Evolutionary conservation across 2,329 filamentous ascomycete species (phyloP), one percentile per base, ranked within the genome.

Genomic region (Trichoderma harzianum): DNA sequence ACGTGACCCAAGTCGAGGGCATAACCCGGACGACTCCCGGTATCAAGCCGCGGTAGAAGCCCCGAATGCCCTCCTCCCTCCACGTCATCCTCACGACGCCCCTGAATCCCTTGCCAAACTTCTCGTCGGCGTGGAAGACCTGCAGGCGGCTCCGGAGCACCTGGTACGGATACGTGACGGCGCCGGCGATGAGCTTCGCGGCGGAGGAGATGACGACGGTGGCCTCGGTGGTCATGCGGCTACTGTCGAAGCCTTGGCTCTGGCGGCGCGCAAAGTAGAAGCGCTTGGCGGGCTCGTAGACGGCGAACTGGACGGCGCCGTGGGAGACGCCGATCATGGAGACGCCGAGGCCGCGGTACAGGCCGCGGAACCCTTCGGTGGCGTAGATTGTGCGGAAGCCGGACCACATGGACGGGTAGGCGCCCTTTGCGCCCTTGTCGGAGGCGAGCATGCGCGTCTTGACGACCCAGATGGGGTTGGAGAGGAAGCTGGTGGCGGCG

Each of bases 381-480:
- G 82, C 82, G 77, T 91, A 87, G 24, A 99, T 89, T 58, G 89
- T 87, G 47, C 80, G 81, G 2, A 91, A 88, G 32, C 96, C 96
- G 63, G 90, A 87, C 75, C 86, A 83, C 85, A 98, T 93, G 75
- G 89, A 91, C 18, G 89, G 87, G 82, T 99, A 99, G 1, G 95
- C 96, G 16, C 94, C 94, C 2, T 87, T 88, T 7, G 90, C 87
- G 69, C 88, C 86, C 64, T 89, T 88, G 75, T 96, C 93, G 5
- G 93, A 95, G 34, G 94, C 94, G 28, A 98, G 86, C 94, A 99
- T 98, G 74, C 96, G 92, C 10, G 95, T 98, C 85, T 98, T 98
- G 80, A 99, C 90, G 3, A 99, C 96, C 96, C 96, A 99, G 77
- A 99, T 91, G 3, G 96, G 96, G 80, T 98, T 98, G 34, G 96